Conservation (phyloP, 768 basidiomycete genomes). For the Macrolepiota dolichaula region DNA sequence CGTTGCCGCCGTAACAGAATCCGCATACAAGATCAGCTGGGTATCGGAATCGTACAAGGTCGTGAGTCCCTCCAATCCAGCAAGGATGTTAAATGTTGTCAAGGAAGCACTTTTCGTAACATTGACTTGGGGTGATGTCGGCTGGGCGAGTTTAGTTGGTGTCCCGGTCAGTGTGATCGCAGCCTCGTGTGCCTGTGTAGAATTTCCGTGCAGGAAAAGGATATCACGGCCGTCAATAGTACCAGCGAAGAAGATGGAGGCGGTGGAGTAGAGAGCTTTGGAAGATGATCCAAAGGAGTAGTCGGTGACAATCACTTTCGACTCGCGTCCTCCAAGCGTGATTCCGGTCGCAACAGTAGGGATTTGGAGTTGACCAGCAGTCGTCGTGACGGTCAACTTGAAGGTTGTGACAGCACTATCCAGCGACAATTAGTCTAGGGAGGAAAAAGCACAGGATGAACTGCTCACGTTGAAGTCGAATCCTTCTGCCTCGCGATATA, state of each 20-base stretch:
- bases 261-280: constrained; percentile 65
- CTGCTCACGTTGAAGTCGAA: constrained; percentile 62
- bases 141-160: constrained; percentile 31
- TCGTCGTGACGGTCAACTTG: constrained; percentile 56
- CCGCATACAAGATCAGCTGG: constrained; percentile 67
- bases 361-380: constrained; percentile 47
- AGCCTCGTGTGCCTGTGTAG: constrained; percentile 52
- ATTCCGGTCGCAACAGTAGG: constrained; percentile 53
- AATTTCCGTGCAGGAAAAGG: constrained; percentile 59
- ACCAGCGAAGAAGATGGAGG: constrained; percentile 67
- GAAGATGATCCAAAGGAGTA: constrained; percentile 65
- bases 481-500: constrained; percentile 66
- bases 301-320: constrained; percentile 69
- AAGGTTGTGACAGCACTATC: constrained; percentile 50
- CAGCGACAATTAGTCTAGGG: not conserved
- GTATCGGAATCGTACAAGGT: constrained; percentile 64
- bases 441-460: not conserved
- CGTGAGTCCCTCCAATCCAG: constrained; percentile 55
- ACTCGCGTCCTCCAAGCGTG: constrained; percentile 65
- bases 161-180: constrained; percentile 46
- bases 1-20: constrained; percentile 60
- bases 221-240: constrained; percentile 59
- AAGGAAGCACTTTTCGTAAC: constrained; percentile 23
- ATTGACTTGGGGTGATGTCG: constrained; percentile 24
- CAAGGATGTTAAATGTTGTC: constrained; percentile 50